Conservation (phyloP, 2,329 filamentous ascomycete species). For the Apiospora hydei region DNA sequence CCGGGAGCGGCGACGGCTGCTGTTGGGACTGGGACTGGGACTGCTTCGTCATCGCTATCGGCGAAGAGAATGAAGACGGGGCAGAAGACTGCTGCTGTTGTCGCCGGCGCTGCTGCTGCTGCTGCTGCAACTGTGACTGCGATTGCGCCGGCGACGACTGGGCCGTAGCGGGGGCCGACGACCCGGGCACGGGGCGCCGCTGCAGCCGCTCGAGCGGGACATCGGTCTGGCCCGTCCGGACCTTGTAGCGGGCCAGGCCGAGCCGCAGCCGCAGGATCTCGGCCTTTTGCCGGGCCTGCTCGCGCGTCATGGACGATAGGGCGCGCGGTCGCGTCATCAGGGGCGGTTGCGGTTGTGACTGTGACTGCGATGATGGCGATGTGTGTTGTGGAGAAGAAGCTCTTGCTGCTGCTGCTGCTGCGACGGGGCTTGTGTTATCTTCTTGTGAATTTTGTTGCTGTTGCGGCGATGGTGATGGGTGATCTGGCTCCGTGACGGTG, state of each 20-base stretch:
- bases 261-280: slow-evolving; percentile 74
- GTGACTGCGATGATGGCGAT: slow-evolving; percentile 26
- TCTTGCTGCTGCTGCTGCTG: slow-evolving; percentile 15
- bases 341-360: slow-evolving; percentile 30
- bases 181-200: slow-evolving; percentile 42
- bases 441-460: background rate
- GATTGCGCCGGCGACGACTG: background rate
- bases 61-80: background rate
- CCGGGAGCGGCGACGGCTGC: background rate
- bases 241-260: slow-evolving; percentile 75
- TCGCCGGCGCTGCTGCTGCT: background rate
- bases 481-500: slow-evolving; percentile 57
- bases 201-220: slow-evolving; percentile 70
- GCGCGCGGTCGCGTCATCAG: slow-evolving; percentile 32
- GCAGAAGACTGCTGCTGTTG: background rate
- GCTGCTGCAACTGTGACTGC: background rate
- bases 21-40: too few species aligned
- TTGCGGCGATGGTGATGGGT: slow-evolving; percentile 26
- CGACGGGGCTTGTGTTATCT: background rate
- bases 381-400: background rate
- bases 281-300: slow-evolving; percentile 66
- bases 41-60: background rate
- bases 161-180: background rate
- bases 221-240: slow-evolving; percentile 74
- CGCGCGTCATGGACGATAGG: slow-evolving; percentile 51